These are phyloP conservation scores for Mrakia frigida DNA, from an alignment of 768 basidiomycete species.

Conservation along the genomic window DNA sequence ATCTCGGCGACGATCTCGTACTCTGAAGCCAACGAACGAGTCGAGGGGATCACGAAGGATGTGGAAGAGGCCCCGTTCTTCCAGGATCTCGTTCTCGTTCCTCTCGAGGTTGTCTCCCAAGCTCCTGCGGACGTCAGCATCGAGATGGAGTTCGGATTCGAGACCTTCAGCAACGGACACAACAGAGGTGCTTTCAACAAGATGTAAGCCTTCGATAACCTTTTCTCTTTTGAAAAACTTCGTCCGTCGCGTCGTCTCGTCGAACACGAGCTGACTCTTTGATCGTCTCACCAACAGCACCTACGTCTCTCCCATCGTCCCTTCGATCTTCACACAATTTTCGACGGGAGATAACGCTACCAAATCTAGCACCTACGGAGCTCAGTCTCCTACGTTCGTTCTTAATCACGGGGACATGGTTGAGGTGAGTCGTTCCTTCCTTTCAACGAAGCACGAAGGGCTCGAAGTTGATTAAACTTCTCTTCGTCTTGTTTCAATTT, in stretches of 20 bases:
- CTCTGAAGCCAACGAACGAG: conserved; percentile 51
- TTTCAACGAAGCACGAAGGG: too few species aligned
- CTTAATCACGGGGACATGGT: conserved; percentile 69
- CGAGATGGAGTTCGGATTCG: conserved; percentile 53
- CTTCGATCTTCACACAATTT: conserved; percentile 69
- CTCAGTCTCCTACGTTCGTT: conserved; percentile 59
- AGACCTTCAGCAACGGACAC: conserved; percentile 54
- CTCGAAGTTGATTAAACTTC: not conserved
- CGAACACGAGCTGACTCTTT: not conserved
- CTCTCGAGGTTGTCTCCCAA: not conserved
- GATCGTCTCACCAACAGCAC: conserved; percentile 35
- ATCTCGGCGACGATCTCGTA: conserved; percentile 70
- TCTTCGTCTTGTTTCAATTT: not conserved
- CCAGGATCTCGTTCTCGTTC: conserved; percentile 51
- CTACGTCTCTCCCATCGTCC: conserved; percentile 53
- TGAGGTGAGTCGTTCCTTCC: conserved; percentile 43
- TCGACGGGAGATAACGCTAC: conserved; percentile 62
- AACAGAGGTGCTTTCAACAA: conserved; percentile 42
- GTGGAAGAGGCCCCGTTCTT: conserved; percentile 54
- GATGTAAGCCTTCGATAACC: not conserved
- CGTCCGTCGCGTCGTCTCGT: too few species aligned
- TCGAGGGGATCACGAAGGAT: conserved; percentile 54
- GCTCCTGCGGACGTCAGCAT: conserved; percentile 54
- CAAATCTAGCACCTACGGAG: conserved; percentile 65
- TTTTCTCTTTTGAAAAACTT: not conserved